phyloP scores from a whole-genome alignment of 176 grass and related monocot genomes.

The Rhynchospora breviuscula region DNA sequence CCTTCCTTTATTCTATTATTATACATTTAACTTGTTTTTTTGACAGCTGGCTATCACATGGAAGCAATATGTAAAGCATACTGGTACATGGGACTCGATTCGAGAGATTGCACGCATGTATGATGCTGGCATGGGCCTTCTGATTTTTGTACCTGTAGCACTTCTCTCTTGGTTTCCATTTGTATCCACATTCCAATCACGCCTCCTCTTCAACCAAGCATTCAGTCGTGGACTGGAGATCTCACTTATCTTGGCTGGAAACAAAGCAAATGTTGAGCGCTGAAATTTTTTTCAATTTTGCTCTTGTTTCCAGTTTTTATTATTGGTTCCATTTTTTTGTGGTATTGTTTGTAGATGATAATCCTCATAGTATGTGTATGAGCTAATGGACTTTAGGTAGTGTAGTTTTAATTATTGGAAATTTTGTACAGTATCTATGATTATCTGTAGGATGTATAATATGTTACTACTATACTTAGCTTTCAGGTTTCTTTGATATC shows the following conservation, averaged over 20 bases:
- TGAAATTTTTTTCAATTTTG: slow-evolving; percentile 22
- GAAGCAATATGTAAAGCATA: slow-evolving; percentile 27
- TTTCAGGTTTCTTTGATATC: neutral
- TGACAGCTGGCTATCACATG: slow-evolving; percentile 66
- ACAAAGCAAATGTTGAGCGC: slow-evolving; percentile 72
- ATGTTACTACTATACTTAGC: neutral
- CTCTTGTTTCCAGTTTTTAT: neutral
- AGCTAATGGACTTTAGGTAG: slow-evolving; percentile 3
- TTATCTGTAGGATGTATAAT: neutral
- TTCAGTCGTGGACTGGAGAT: slow-evolving; percentile 94
- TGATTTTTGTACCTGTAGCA: slow-evolving; percentile 81
- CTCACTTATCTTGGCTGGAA: slow-evolving; percentile 92
- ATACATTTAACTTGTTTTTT: slow-evolving; percentile 8
- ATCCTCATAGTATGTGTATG: neutral
- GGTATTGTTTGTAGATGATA: neutral
- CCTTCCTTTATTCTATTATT: neutral
- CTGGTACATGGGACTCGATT: slow-evolving; percentile 64
- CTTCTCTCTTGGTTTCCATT: slow-evolving; percentile 97
- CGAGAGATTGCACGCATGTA: slow-evolving; percentile 89
- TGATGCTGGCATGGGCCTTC: slow-evolving; percentile 72
- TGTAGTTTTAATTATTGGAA: slow-evolving; percentile 8
- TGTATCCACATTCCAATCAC: slow-evolving; percentile 89
- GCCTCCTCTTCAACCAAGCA: slow-evolving; percentile 84
- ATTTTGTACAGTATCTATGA: slow-evolving; percentile 18
- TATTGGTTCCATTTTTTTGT: neutral